Evolutionary conservation across 768 basidiomycete genomes (phyloP).

Genomic region (Pisolithus orientalis): DNA sequence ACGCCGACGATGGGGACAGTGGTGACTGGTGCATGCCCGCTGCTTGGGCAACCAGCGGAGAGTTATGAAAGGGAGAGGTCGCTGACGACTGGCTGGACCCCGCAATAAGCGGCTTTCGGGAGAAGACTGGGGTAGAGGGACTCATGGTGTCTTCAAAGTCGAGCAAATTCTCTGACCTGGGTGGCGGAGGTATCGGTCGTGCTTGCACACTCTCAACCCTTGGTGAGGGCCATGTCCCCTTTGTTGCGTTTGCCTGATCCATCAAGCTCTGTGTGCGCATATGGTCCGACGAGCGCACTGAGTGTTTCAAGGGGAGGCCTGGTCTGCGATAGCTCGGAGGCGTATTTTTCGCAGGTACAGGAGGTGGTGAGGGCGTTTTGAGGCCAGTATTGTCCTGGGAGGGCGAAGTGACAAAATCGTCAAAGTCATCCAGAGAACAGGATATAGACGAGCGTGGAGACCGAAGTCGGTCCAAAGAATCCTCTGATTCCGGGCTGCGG

Average conservation of each 20-base stretch:
- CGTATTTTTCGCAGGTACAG: slow-evolving; percentile 30
- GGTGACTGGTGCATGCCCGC: slow-evolving; percentile 7
- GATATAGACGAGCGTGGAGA: slow-evolving; percentile 18
- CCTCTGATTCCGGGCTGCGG: slow-evolving; percentile 18
- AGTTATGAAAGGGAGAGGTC: slow-evolving; percentile 2
- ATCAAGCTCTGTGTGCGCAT: slow-evolving; percentile 54
- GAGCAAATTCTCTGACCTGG: not conserved
- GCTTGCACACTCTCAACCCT: slow-evolving; percentile 18
- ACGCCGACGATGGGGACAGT: slow-evolving; percentile 1
- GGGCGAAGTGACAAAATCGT: slow-evolving; percentile 38
- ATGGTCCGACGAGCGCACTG: slow-evolving; percentile 40
- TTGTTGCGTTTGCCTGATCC: slow-evolving; percentile 46
- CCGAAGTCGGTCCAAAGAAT: slow-evolving; percentile 13
- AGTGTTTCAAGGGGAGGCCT: slow-evolving; percentile 6
- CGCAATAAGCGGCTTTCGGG: not conserved
- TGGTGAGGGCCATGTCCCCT: slow-evolving; percentile 34
- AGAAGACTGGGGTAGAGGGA: not conserved
- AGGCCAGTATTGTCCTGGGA: slow-evolving; percentile 12
- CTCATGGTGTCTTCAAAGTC: not conserved
- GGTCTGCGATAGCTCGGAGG: slow-evolving; percentile 12
- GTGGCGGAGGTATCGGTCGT: slow-evolving; percentile 22
- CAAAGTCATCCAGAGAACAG: slow-evolving; percentile 39
- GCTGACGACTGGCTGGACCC: not conserved
- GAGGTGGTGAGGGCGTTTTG: slow-evolving; percentile 43
- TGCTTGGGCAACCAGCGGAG: slow-evolving; percentile 2